These are phyloP conservation scores for Parsonsia alboflavescens DNA, from an alignment of 257 asterid genomes.

Conservation along the genomic window DNA sequence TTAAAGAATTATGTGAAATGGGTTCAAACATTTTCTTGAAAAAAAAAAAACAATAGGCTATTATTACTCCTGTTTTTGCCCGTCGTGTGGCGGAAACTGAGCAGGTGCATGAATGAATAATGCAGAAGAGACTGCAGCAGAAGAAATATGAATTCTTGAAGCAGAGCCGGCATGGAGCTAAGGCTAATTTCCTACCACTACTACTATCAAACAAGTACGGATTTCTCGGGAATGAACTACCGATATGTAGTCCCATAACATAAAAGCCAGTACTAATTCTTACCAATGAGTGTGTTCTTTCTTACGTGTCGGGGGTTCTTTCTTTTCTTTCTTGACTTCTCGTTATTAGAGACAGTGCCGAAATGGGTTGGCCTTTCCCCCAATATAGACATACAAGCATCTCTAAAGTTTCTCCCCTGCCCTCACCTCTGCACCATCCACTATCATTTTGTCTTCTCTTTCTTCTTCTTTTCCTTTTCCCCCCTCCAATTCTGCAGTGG, in stretches of 20 bases:
- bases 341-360: background rate
- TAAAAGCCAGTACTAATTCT: background rate
- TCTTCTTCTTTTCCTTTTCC: background rate
- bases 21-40: too few species aligned
- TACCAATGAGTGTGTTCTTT: background rate
- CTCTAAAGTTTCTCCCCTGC: constrained; percentile 1
- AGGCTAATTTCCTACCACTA: background rate
- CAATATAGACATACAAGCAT: constrained; percentile 5
- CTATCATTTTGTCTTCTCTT: background rate
- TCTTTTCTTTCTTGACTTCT: too few species aligned
- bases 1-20: too few species aligned
- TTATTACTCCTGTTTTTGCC: background rate
- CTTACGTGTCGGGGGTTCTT: too few species aligned
- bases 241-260: constrained; percentile 10
- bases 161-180: constrained; percentile 12
- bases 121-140: background rate
- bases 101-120: background rate
- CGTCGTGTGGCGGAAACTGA: background rate
- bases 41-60: background rate
- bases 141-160: background rate
- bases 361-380: constrained; percentile 11
- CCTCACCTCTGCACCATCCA: background rate
- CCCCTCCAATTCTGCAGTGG: background rate
- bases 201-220: constrained; percentile 2
- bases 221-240: constrained; percentile 40